Evolutionary conservation across 352 stramenopile species (phyloP).

Genomic region (Globisporangium lucens): DNA sequence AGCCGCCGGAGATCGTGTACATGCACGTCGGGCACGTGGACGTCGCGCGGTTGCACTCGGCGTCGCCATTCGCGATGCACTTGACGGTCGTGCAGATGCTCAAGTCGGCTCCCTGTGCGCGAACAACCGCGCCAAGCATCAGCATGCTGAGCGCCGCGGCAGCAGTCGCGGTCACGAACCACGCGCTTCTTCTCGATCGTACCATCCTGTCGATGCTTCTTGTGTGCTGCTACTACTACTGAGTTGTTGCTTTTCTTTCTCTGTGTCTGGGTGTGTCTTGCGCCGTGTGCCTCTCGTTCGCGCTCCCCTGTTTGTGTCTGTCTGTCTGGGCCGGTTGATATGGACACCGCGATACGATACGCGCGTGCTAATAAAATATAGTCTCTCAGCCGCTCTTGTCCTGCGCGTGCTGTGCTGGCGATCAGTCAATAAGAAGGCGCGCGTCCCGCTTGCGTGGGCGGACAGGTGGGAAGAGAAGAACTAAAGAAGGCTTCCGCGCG

Average conservation of each 20-base stretch:
- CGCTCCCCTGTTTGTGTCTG: not conserved
- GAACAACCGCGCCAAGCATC: conserved; percentile 3
- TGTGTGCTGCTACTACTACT: not conserved
- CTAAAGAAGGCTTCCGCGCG: not conserved
- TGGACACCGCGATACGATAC: not conserved
- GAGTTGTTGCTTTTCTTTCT: not conserved
- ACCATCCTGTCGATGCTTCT: not conserved
- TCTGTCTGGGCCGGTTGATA: not conserved
- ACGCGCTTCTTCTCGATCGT: not conserved
- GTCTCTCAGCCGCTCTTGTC: not conserved
- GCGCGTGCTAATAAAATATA: not conserved
- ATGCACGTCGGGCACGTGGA: conserved; percentile 56
- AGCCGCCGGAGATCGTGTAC: conserved; percentile 59
- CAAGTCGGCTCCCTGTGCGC: conserved; percentile 15
- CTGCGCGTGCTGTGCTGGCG: not conserved
- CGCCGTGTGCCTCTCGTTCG: not conserved
- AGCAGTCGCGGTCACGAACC: not conserved
- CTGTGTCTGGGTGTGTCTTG: not conserved
- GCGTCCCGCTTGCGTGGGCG: not conserved
- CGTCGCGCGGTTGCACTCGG: conserved; percentile 40
- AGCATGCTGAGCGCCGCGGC: not conserved
- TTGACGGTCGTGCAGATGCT: conserved; percentile 36
- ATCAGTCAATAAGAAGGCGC: not conserved
- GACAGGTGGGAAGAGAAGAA: not conserved
- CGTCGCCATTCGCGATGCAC: conserved; percentile 60